These are phyloP conservation scores for Pseudogymnoascus sp. DNA, from an alignment of 2,329 filamentous ascomycete species.

Conservation along the genomic window DNA sequence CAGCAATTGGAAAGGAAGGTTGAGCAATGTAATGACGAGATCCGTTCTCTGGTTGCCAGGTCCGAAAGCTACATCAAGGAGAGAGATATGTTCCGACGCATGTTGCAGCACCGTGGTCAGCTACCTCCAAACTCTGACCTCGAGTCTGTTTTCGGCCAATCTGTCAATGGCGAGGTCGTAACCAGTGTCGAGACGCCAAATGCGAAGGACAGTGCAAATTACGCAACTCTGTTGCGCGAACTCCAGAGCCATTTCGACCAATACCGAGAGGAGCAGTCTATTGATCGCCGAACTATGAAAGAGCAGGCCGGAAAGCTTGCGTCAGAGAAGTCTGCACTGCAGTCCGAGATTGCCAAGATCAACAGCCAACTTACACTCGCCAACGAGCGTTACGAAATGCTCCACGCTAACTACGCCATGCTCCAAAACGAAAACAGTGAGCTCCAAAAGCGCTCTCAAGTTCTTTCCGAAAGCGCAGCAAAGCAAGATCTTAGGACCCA, in stretches of 20 bases:
- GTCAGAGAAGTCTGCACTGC: slow-evolving; percentile 71
- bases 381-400: slow-evolving; percentile 77
- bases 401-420: slow-evolving; percentile 79
- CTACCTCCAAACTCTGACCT: slow-evolving; percentile 52
- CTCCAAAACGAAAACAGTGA: slow-evolving; percentile 79
- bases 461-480: slow-evolving; percentile 71
- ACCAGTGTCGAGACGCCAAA: slow-evolving; percentile 49
- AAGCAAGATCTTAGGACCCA: slow-evolving; percentile 87
- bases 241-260: slow-evolving; percentile 84
- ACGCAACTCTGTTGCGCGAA: slow-evolving; percentile 73
- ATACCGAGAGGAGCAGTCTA: slow-evolving; percentile 76
- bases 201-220: slow-evolving; percentile 54
- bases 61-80: slow-evolving; percentile 93
- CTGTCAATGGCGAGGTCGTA: slow-evolving; percentile 52
- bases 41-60: slow-evolving; percentile 71
- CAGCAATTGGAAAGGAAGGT: slow-evolving; percentile 64
- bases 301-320: slow-evolving; percentile 77
- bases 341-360: slow-evolving; percentile 72
- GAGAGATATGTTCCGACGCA: slow-evolving; percentile 93
- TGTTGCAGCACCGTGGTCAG: slow-evolving; percentile 70
- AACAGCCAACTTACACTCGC: slow-evolving; percentile 76
- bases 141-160: slow-evolving; percentile 63
- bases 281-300: slow-evolving; percentile 73
- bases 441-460: slow-evolving; percentile 72
- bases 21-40: slow-evolving; percentile 74